Conservation (phyloP, 208 protist species). For the Trypanosoma avium region DNA sequence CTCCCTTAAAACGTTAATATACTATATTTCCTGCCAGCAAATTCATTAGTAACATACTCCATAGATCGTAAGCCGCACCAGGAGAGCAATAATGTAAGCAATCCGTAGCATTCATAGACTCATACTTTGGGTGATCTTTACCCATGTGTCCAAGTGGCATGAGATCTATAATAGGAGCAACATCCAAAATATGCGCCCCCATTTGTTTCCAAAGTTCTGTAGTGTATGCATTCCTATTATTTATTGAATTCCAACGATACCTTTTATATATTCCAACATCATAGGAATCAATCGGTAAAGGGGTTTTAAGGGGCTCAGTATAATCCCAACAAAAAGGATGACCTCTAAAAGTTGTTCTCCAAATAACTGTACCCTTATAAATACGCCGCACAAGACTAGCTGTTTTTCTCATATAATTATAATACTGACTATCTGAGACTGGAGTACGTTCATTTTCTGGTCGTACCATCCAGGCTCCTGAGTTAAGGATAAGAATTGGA, state of each 20-base stretch:
- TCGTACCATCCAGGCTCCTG: slow-evolving; percentile 28
- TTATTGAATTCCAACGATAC: slow-evolving; percentile 30
- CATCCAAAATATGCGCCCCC: slow-evolving; percentile 27
- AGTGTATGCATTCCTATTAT: slow-evolving; percentile 16
- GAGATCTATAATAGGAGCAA: slow-evolving; percentile 24
- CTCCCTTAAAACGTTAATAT: too few relatives aligned
- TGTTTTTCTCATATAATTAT: slow-evolving; percentile 16
- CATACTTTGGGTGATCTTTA: slow-evolving; percentile 19
- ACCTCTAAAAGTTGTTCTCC: slow-evolving; percentile 24
- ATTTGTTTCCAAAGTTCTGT: slow-evolving; percentile 16
- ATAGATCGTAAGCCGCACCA: slow-evolving; percentile 22
- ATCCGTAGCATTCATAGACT: slow-evolving; percentile 25
- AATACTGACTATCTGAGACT: slow-evolving; percentile 21
- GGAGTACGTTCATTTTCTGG: slow-evolving; percentile 2
- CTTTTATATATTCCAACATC: not conserved
- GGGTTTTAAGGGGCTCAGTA: slow-evolving; percentile 5
- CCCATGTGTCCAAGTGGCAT: slow-evolving; percentile 28
- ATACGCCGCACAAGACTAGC: slow-evolving; percentile 15
- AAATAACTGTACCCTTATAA: slow-evolving; percentile 32
- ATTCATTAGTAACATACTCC: slow-evolving; percentile 28
- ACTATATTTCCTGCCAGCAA: slow-evolving; percentile 23
- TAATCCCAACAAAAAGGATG: slow-evolving; percentile 28
- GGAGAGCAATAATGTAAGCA: slow-evolving; percentile 36
- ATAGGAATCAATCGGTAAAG: not conserved
- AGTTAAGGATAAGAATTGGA: slow-evolving; percentile 26